These are phyloP conservation scores for Sporisorium graminicola DNA, from an alignment of 1,284 basidiomycete species.

Conservation along the genomic window DNA sequence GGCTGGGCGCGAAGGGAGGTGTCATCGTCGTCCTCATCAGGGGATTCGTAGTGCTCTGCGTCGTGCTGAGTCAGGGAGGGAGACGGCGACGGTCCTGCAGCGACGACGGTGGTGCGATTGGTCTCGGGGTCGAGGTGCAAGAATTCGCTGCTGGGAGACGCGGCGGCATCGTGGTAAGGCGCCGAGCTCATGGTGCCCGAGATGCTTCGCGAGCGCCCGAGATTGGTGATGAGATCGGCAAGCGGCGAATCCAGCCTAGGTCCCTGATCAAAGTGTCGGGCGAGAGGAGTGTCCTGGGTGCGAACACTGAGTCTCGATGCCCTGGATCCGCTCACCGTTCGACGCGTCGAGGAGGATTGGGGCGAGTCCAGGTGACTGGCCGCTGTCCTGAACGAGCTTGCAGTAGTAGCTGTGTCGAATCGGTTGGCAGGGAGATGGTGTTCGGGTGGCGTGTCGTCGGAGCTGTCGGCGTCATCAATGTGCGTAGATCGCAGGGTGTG, in stretches of 20 bases:
- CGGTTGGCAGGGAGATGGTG: conserved; percentile 29
- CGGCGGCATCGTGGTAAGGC: conserved; percentile 29
- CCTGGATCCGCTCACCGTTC: conserved; percentile 16
- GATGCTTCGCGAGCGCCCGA: conserved; percentile 34
- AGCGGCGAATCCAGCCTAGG: conserved; percentile 39
- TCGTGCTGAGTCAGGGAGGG: conserved; percentile 14
- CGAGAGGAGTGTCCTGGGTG: conserved; percentile 38
- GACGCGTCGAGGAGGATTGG: conserved; percentile 18
- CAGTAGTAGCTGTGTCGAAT: conserved; percentile 44
- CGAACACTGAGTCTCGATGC: conserved; percentile 39
- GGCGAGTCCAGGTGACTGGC: conserved; percentile 39
- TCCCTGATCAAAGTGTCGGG: conserved; percentile 44
- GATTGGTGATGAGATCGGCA: conserved; percentile 47
- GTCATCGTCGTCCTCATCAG: conserved; percentile 30
- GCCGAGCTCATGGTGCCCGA: conserved; percentile 29
- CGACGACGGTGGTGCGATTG: conserved; percentile 10
- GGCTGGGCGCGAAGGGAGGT: conserved; percentile 27
- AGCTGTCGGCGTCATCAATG: conserved; percentile 37
- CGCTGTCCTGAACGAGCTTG: conserved; percentile 43
- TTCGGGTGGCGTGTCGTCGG: conserved; percentile 34
- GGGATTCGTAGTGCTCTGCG: conserved; percentile 8
- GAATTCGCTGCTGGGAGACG: conserved; percentile 38
- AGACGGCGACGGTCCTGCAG: conserved; percentile 26
- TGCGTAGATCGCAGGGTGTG: conserved; percentile 25
- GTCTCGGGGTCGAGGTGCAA: conserved; percentile 16